Evolutionary conservation across 2,329 filamentous ascomycete genomes (phyloP).

Genomic region (Penicillium brevicompactum): DNA sequence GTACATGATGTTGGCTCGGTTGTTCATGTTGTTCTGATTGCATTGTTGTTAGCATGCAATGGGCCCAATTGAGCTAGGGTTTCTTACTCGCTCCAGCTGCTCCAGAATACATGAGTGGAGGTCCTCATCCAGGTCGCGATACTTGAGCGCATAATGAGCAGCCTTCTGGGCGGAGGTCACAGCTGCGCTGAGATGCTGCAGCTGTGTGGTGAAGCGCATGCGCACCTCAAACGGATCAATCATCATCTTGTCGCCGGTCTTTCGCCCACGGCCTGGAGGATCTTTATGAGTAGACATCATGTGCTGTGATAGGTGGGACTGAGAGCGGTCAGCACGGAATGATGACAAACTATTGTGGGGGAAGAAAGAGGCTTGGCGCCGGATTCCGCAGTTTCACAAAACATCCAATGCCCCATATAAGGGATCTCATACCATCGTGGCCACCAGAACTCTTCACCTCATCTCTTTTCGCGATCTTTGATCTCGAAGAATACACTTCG

Average conservation of each 20-base stretch:
- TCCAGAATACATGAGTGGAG: constrained; percentile 96
- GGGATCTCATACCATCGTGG: no score
- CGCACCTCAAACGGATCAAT: constrained; percentile 96
- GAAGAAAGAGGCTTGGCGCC: not conserved
- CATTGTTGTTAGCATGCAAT: not conserved
- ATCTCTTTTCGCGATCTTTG: no score
- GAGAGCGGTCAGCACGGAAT: not conserved
- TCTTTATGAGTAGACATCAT: not conserved
- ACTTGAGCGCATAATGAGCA: constrained; percentile 90
- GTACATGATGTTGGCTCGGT: constrained; percentile 97
- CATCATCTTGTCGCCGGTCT: constrained; percentile 50
- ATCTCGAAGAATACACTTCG: no score
- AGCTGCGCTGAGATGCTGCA: constrained; percentile 88
- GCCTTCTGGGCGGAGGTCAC: constrained; percentile 88
- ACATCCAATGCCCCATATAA: no score
- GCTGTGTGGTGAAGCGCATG: constrained; percentile 89
- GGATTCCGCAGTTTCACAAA: no score
- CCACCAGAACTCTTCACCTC: no score
- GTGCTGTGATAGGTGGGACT: not conserved
- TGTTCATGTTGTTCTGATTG: constrained; percentile 89
- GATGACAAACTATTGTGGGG: constrained; percentile 1
- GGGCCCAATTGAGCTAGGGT: not conserved
- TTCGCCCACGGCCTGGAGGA: not conserved
- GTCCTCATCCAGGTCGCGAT: constrained; percentile 94
- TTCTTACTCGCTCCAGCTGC: constrained; percentile 77